These are phyloP conservation scores for Lichenothelia convexa DNA, from an alignment of 495 filamentous ascomycete species.

Conservation along the genomic window DNA sequence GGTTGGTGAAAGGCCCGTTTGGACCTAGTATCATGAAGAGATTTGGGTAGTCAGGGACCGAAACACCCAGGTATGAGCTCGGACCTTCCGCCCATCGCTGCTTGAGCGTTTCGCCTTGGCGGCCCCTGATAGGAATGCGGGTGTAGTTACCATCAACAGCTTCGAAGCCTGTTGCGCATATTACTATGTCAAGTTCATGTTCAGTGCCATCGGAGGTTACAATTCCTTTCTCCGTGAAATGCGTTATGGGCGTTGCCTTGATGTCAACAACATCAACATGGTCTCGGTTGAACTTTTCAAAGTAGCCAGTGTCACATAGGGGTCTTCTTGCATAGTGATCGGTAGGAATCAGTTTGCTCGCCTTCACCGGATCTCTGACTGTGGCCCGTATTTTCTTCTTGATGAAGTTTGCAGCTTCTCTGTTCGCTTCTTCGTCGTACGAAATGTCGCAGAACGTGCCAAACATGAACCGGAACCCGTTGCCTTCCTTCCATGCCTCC, in stretches of 20 bases:
- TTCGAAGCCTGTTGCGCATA: conserved; percentile 14
- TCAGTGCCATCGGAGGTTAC: neutral
- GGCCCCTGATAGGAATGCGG: neutral
- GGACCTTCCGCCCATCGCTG: conserved; percentile 7
- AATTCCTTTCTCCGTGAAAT: conserved; percentile 5
- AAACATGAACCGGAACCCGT: conserved; percentile 8
- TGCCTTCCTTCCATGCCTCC: conserved; percentile 4
- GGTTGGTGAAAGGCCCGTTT: conserved; percentile 10
- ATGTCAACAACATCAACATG: conserved; percentile 10
- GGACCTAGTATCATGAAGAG: conserved; percentile 10
- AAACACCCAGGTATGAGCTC: conserved; percentile 7
- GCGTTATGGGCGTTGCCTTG: conserved; percentile 7
- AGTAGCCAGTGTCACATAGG: conserved; percentile 7
- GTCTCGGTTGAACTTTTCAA: conserved; percentile 11
- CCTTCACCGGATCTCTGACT: conserved; percentile 12
- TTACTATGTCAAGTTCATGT: conserved; percentile 10
- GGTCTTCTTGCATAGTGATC: conserved; percentile 3
- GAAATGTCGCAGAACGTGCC: conserved; percentile 8
- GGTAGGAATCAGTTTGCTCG: conserved; percentile 7
- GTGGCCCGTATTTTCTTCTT: conserved; percentile 7
- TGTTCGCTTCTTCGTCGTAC: conserved; percentile 9
- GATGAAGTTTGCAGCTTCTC: conserved; percentile 7
- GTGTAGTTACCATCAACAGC: conserved; percentile 3
- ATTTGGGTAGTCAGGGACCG: conserved; percentile 9
- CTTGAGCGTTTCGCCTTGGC: conserved; percentile 1